phyloP scores from a whole-genome alignment of 2,329 filamentous ascomycete species.

The Xylariaceae sp. region DNA sequence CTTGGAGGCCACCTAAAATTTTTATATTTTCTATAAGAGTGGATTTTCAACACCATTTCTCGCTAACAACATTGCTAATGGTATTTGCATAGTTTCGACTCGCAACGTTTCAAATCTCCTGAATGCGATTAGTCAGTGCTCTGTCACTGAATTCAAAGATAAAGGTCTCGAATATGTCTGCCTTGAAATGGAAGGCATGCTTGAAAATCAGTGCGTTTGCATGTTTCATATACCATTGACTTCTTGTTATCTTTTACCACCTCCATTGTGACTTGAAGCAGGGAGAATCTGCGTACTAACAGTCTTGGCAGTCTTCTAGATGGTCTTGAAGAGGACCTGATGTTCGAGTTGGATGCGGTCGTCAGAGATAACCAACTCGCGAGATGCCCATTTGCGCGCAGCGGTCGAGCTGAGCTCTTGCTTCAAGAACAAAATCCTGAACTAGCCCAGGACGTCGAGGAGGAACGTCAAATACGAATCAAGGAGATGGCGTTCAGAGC shows the following conservation, averaged over 20 bases:
- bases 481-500: conserved; percentile 71
- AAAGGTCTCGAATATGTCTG: conserved; percentile 87
- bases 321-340: conserved; percentile 78
- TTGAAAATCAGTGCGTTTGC: conserved; percentile 66
- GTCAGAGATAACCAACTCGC: conserved; percentile 80
- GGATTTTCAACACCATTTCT: too few species aligned
- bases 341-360: conserved; percentile 73
- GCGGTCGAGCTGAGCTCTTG: conserved; percentile 63
- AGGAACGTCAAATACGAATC: conserved; percentile 65
- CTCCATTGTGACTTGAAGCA: conserved; percentile 26
- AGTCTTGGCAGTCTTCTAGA: conserved; percentile 59
- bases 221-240: neutral
- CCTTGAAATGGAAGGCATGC: conserved; percentile 83
- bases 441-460: conserved; percentile 60
- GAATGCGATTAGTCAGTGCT: conserved; percentile 80
- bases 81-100: conserved; percentile 52
- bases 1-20: too few species aligned
- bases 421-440: conserved; percentile 63
- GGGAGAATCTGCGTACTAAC: conserved; percentile 10
- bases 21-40: too few species aligned
- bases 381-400: conserved; percentile 71
- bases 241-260: neutral
- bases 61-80: too few species aligned
- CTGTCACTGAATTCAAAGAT: conserved; percentile 80
- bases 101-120: conserved; percentile 83